phyloP scores from a whole-genome alignment of 2,329 filamentous ascomycete genomes.

The Colletotrichum sp. region DNA sequence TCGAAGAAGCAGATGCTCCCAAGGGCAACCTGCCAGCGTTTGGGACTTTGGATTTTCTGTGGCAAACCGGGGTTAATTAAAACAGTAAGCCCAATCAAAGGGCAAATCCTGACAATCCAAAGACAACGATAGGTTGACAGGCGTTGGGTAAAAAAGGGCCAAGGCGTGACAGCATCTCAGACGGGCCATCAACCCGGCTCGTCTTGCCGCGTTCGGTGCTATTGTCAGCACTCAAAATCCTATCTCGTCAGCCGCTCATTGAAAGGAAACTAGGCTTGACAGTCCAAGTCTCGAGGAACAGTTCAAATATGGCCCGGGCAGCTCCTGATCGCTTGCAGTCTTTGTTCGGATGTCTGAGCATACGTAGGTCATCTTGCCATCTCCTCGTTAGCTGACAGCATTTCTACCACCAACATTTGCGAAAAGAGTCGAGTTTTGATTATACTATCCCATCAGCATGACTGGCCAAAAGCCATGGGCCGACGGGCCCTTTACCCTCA shows the following conservation, averaged over 20 bases:
- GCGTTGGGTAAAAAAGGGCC: not conserved
- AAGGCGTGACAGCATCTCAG: not conserved
- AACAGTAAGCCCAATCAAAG: not conserved
- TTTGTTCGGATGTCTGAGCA: not conserved
- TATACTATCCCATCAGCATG: not conserved
- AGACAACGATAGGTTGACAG: not conserved
- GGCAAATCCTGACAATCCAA: not conserved
- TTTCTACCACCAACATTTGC: not conserved
- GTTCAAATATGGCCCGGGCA: not conserved
- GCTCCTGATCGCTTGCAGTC: not conserved
- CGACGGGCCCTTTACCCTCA: conserved; percentile 36
- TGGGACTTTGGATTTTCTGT: not conserved
- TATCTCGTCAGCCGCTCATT: not conserved
- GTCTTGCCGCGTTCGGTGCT: not conserved
- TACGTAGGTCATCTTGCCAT: not conserved
- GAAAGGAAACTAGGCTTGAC: not conserved
- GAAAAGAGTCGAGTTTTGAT: not conserved
- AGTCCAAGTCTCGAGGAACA: not conserved
- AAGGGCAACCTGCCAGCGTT: not conserved
- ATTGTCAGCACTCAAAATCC: conserved; percentile 12
- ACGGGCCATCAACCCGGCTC: not conserved
- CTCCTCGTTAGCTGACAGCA: not conserved
- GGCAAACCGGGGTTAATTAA: not conserved
- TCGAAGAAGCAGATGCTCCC: not conserved
- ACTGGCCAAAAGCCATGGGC: conserved; percentile 30